Evolutionary conservation across 208 protist species (phyloP), one percentile per base, ranked within the genome.

Genomic region (Acanthamoeba divionensis): DNA sequence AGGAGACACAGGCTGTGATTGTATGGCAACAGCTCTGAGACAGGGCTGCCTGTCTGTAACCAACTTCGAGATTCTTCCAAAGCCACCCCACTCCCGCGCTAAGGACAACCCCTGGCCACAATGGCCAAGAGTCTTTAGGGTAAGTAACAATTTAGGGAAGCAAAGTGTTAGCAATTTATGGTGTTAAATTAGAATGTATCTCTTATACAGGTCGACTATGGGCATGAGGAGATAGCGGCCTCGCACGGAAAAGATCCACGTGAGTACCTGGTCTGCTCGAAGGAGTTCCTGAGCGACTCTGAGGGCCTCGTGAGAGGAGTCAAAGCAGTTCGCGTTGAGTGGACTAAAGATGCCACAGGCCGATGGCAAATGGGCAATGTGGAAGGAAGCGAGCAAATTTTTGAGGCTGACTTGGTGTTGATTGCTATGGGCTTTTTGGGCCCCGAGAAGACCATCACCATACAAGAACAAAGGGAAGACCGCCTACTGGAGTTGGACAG

Each of bases 1-100:
- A 52, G 96, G 95, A 36, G 96, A 97, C 90, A 97, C 96, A 0
- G 96, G 95, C 66, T 95, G 66, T 47, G 96, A 97, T 90, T 97
- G 96, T 91, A 96, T 97, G 29, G 96, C 90, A 26, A 97, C 95
- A 0, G 57, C 94, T 5, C 31, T 97, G 4, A 89, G 96, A 9
- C 91, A 95, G 45, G 95, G 95, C 38, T 90, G 91, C 44, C 80
- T 73, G 47, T 83, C 57, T 12, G 85, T 97, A 4, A 86, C 90
- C 45, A 95, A 92, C 86, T 95, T 97, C 69, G 96, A 97, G 86
- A 91, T 97, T 47, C 62, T 96, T 52, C 90, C 91, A 10, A 55
- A 63, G 24, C 95, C 95, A 45, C 93, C 92, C 18, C 48, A 89
- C 29, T 60, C 83, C 36, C 90, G 93, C 45, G 92, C 90, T 1